Base-by-base conservation (phyloP, 2,329 filamentous ascomycete species). In the Monosporascus sp. region DNA sequence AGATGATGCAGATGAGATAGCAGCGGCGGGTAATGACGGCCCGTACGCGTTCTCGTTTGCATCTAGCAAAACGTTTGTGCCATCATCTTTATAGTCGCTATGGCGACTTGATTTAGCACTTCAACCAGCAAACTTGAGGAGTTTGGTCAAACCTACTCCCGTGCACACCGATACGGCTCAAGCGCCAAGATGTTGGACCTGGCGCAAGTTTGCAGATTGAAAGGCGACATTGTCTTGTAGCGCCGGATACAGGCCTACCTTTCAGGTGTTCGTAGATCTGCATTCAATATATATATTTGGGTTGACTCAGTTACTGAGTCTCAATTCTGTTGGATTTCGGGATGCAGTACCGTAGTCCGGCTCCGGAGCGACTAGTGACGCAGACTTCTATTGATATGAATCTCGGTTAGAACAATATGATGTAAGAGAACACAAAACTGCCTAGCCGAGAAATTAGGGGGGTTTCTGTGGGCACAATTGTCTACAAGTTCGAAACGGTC, bases 71-170 rank as follows among this genome's bases (percentile, higher is more conserved):
- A 97, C 85, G 67, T 97, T 97, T 54, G 86, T 93, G 62, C 94
- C 94, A 69, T 99, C 89, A 70, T 99, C 93, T 76, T 99, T 97
- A 82, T 99, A 97, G 81, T 99, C 94, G 76, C 90, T 95, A 67
- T 49, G 48, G 66, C 49, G 63, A 60, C 65, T 62, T 67, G 60
- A 11, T 20, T 75, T 61, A 70, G 60, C 60, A 53, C 39, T 49
- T 51, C 35, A 2, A 51, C n/a, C 36, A 11, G 14, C 47, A 18
- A 38, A 18, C 2, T 31, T 37, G 20, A 18, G 4, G 50, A 55
- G 52, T 49, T 54, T 55, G 51, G 52, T 54, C 49, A 54, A 58
- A 73, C 85, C 72, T 75, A 90, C 88, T 93, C 89, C 80, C 89
- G 75, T 27, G 89, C 89, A 68, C 89, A 93, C 54, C 89, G 85